These are phyloP conservation scores for Vitis cinerea DNA, from an alignment of 164 flowering plant genomes.

Conservation along the genomic window DNA sequence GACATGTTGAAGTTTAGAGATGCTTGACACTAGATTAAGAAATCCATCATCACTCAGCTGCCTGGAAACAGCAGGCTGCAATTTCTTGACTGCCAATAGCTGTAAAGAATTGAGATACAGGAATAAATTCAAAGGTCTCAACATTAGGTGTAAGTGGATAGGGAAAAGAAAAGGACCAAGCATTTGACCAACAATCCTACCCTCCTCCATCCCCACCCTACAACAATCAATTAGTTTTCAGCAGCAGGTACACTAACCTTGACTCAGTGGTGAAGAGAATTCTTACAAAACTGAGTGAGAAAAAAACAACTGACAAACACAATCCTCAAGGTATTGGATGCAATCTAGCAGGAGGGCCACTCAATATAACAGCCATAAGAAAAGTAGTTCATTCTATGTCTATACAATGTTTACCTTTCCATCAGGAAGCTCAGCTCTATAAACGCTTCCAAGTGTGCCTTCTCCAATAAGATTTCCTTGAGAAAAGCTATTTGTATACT, in stretches of 20 bases:
- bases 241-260: no score
- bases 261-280: neutral
- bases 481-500: slow-evolving; percentile 77
- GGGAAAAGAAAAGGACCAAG: neutral
- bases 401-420: slow-evolving; percentile 57
- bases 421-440: slow-evolving; percentile 73
- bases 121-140: neutral
- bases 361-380: neutral
- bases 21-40: slow-evolving; percentile 47
- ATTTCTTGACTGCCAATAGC: slow-evolving; percentile 83
- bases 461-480: slow-evolving; percentile 72
- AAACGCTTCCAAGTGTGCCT: slow-evolving; percentile 76
- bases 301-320: neutral
- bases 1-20: slow-evolving; percentile 54
- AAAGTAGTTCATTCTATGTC: neutral
- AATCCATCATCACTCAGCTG: slow-evolving; percentile 57
- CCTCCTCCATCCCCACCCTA: no score
- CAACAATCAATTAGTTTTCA: no score
- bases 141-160: neutral
- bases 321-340: neutral
- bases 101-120: slow-evolving; percentile 15
- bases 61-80: slow-evolving; percentile 36
- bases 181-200: neutral
- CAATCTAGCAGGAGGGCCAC: neutral
- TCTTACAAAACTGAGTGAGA: neutral